Conservation (phyloP, 1,139 yeast genomes). For the Yamadazyma spencermartinsiae region DNA sequence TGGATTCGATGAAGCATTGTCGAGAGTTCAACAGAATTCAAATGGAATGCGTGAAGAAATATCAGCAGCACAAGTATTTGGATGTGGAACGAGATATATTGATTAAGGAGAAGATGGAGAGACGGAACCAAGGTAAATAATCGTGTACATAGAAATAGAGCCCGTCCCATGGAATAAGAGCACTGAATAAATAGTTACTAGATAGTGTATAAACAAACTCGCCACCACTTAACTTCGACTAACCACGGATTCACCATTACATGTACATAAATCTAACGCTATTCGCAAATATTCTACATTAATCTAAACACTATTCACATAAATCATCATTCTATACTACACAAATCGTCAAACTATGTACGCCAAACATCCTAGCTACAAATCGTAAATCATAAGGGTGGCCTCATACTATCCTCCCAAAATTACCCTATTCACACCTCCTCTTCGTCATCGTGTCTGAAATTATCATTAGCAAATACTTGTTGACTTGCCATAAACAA, state of each 20-base stretch:
- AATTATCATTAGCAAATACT: conserved; percentile 55
- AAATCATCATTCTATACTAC: too few species aligned
- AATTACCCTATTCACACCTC: not conserved
- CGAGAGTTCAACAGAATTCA: conserved; percentile 32
- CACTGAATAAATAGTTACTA: too few species aligned
- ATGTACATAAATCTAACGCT: too few species aligned
- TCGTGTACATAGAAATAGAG: not conserved
- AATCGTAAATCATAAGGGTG: too few species aligned
- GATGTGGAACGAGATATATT: conserved; percentile 70
- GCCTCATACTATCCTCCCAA: not conserved
- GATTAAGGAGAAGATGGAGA: conserved; percentile 55
- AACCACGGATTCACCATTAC: too few species aligned
- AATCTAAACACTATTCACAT: too few species aligned
- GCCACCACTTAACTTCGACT: too few species aligned
- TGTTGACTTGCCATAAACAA: conserved; percentile 64
- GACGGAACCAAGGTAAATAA: conserved; percentile 5
- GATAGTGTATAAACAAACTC: too few species aligned
- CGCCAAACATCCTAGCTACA: too few species aligned
- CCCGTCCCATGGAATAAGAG: too few species aligned
- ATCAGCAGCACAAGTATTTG: conserved; percentile 65
- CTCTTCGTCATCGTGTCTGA: conserved; percentile 11
- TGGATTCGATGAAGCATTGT: conserved; percentile 63
- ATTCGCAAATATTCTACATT: too few species aligned
- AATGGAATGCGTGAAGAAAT: conserved; percentile 60
- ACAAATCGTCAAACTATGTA: too few species aligned